Evolutionary conservation across 75 land plant species (phyloP), one percentile per base, ranked within the genome.

Genomic region (Larix kaempferi): DNA sequence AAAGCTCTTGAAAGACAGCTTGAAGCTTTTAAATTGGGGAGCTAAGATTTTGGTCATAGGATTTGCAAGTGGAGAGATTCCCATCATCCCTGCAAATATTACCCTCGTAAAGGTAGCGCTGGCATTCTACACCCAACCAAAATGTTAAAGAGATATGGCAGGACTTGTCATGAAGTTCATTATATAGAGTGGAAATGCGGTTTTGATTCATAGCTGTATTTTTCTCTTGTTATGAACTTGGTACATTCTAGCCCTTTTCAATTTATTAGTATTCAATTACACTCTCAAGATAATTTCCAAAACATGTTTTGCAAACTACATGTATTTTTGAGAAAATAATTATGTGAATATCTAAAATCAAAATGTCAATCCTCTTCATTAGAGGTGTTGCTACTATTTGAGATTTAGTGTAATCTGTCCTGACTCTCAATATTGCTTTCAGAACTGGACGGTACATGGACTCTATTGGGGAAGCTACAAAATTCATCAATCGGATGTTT

Each of bases 381-480:
- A 14, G 6, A 57, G 54, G 80, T n/a, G 17, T 23, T 76, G 17
- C 49, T 76, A 33, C n/a, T 56, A 21, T 16, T 56, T 33, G 44
- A 56, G 25, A 6, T 58, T 76, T 77, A 16, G 78, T 80, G 39
- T 13, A 56, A 57, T 35, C 22, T 8, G 12, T 79, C 22, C 19
- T 58, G 49, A 60, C 16, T 78, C 57, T 29, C 33, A 57, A 55
- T 33, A 15, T 5, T 64, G 11, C 54, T 86, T 86, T 35, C 88
- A 96, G 97, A 96, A 96, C 75, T 90, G 89, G 91, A 96, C 97
- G 13, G 80, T 90, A 35, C 97, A 96, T 84, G 99, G 99, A 59
- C 86, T 96, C 11, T 92, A 90, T 82, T 94, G 99, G 99, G 97
- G 99, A 37, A 92, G 98, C 83, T 90, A 96, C 78, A 84, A 60